phyloP scores from a whole-genome alignment of 1,139 yeast genomes.

The Nakaseomyces glabratus region DNA sequence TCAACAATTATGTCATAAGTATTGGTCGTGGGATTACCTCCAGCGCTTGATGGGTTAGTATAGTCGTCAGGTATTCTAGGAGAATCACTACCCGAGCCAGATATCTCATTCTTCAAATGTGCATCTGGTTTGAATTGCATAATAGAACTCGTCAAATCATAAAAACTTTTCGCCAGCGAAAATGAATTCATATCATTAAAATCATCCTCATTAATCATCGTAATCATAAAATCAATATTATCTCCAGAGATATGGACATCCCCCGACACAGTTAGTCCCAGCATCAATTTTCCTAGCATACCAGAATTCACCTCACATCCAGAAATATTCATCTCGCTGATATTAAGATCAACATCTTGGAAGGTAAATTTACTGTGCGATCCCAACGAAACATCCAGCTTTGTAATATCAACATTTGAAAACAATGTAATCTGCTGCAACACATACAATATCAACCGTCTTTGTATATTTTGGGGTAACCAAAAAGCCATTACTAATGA shows the following conservation, averaged over 20 bases:
- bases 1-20: background rate
- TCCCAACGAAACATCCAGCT: constrained; percentile 70
- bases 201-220: constrained; percentile 11
- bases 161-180: constrained; percentile 54
- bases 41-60: too few relatives aligned
- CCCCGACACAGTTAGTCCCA: constrained; percentile 47
- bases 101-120: constrained; percentile 16
- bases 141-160: constrained; percentile 55
- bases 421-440: constrained; percentile 76
- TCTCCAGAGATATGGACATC: constrained; percentile 58
- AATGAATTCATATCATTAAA: constrained; percentile 15
- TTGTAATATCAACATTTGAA: constrained; percentile 71
- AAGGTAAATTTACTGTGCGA: constrained; percentile 46
- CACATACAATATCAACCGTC: constrained; percentile 67
- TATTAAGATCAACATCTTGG: constrained; percentile 59
- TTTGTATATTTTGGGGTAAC: constrained; percentile 79
- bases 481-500: constrained; percentile 49
- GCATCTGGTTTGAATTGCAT: constrained; percentile 32
- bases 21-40: background rate
- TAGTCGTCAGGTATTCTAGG: constrained; percentile 13
- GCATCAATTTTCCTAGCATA: constrained; percentile 43
- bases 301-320: constrained; percentile 63
- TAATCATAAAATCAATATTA: constrained; percentile 50
- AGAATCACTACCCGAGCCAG: constrained; percentile 11
- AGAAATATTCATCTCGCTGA: constrained; percentile 63